Evolutionary conservation across 169 alveolate genomes (phyloP), one percentile per base, ranked within the genome.

Genomic region (Plasmodium gaboni): DNA sequence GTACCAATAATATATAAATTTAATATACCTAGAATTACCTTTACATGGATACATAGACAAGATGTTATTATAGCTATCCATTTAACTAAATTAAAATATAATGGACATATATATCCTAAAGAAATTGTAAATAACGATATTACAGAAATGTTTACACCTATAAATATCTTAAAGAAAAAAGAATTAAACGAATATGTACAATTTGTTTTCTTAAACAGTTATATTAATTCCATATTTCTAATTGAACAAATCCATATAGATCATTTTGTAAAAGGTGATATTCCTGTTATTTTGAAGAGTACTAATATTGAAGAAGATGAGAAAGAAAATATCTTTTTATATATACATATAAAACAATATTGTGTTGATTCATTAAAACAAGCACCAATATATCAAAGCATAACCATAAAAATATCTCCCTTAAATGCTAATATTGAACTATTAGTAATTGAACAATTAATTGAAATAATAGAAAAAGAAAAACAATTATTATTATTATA

Each of bases 221-320:
- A 88, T 60, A 67, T 94, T 13, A 94, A 94, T 55, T 86, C 93
- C 28, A 76, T 65, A 17, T 74, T 87, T 42, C 53, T 70, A 22
- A 92, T 94, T 63, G 92, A 94, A 73, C 91, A 92, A 53, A 93
- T 94, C 15, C 97, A 95, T 69, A 91, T 95, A 38, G 98, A 96
- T 88, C 98, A 96, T 78, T 96, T 96, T 60, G 96, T 96, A 42
- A 95, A 92, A 65, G 98, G 97, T 26, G 97, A 94, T 74, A 94
- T 95, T 15, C 98, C 98, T 26, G 98, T 96, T 44, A 96, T 96
- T 10, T 87, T 96, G 59, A 96, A 96, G 78, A 93, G 95, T 51
- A 89, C 96, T 15, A 89, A 94, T 15, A 95, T 88, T 64, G 61
- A 93, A 26, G 92, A 92, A 32, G 73, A 93, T 15, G 67, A 80